Evolutionary conservation across 148 eudicot species (phyloP).

Genomic region (Amaranthus cruentus): DNA sequence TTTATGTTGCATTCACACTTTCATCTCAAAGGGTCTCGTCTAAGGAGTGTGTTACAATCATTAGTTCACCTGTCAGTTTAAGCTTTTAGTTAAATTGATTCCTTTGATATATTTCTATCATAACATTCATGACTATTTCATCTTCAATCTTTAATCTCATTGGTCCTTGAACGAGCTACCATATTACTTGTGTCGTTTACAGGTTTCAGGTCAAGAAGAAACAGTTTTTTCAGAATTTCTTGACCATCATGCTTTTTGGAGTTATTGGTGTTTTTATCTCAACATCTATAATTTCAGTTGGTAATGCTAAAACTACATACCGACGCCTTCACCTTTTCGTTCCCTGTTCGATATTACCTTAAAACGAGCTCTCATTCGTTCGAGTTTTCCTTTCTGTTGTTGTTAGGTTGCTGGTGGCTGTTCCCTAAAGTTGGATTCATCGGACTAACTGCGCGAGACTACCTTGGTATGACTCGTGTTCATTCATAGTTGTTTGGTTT

Average conservation of each 20-base stretch:
- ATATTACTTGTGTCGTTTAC: slow-evolving; percentile 11
- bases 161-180: neutral
- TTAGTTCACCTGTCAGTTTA: neutral
- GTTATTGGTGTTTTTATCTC: slow-evolving; percentile 84
- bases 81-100: neutral
- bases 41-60: no score
- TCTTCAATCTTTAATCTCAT: neutral
- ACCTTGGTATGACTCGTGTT: slow-evolving; percentile 48
- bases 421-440: slow-evolving; percentile 60
- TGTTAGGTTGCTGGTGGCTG: slow-evolving; percentile 77
- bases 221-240: slow-evolving; percentile 91
- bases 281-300: slow-evolving; percentile 57
- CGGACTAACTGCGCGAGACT: slow-evolving; percentile 65
- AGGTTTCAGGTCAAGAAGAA: slow-evolving; percentile 99
- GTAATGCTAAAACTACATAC: slow-evolving; percentile 25
- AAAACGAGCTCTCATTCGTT: neutral
- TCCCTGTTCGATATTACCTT: neutral
- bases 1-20: no score
- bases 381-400: neutral
- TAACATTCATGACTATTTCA: neutral
- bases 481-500: neutral
- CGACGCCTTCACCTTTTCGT: neutral
- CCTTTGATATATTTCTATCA: neutral
- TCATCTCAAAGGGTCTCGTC: no score
- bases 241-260: slow-evolving; percentile 86